Evolutionary conservation across 148 eudicot genomes (phyloP).

Genomic region (Limonium bicolor): DNA sequence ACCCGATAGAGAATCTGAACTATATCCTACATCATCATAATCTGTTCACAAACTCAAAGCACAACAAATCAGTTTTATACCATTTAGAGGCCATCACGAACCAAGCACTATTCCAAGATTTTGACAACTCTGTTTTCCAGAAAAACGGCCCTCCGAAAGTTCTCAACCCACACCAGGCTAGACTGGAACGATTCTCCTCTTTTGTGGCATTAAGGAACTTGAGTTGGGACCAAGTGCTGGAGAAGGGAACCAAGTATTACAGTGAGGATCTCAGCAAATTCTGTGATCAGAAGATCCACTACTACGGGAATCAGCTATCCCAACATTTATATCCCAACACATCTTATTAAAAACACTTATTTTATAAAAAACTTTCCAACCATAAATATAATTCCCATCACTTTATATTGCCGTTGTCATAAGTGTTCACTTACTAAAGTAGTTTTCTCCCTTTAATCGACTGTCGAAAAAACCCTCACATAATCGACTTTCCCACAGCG

Average conservation of each 20-base stretch:
- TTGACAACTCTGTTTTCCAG: constrained; percentile 73
- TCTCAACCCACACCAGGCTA: constrained; percentile 53
- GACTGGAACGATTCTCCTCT: constrained; percentile 52
- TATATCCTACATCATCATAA: constrained; percentile 50
- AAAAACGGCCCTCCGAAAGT: constrained; percentile 60
- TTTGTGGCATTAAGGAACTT: constrained; percentile 58
- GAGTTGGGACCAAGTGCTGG: constrained; percentile 81
- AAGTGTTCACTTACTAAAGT: too few relatives aligned
- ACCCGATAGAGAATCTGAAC: constrained; percentile 40
- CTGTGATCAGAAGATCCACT: constrained; percentile 90
- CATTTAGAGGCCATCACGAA: constrained; percentile 77
- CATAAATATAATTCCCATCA: too few relatives aligned
- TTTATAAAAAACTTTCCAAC: too few relatives aligned
- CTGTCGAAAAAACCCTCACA: too few relatives aligned
- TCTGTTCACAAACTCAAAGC: constrained; percentile 48
- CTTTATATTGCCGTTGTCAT: too few relatives aligned
- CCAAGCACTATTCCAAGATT: constrained; percentile 69
- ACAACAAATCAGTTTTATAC: constrained; percentile 47
- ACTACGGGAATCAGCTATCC: too few relatives aligned
- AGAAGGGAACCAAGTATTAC: constrained; percentile 79
- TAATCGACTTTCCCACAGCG: too few relatives aligned
- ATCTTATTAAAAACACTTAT: too few relatives aligned
- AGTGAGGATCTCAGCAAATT: constrained; percentile 80
- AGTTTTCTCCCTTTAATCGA: too few relatives aligned
- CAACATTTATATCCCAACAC: too few relatives aligned